Base-by-base conservation (phyloP, 1,284 basidiomycete genomes). In the Hymenochaete sp. region DNA sequence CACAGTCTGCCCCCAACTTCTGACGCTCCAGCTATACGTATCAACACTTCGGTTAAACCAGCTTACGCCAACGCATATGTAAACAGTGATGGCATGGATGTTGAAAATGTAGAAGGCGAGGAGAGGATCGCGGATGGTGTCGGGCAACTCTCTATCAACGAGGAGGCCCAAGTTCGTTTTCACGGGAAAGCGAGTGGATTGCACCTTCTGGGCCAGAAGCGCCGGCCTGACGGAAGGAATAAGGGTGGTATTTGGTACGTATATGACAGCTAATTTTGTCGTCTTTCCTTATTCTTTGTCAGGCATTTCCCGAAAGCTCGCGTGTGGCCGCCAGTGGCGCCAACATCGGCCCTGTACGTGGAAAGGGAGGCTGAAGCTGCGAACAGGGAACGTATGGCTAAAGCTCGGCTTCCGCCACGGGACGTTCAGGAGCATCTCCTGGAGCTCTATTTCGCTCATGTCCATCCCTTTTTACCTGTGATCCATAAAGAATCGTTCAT, bases 111-210 rank as follows among this genome's bases (percentile, higher is more conserved):
- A 9, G 48, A 50, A 18, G 71, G 72, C 28, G 58, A 60, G 44
- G 47, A 48, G 25, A 47, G 50, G 4, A 63, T 91, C 10, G 70
- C 74, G 14, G 75, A 81, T 52, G 85, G 85, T 27, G 71, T 90
- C 4, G 88, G 89, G 3, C 87, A 91, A 61, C 66, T 92, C 49
- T 87, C 82, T 51, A 58, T 92, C 54, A 88, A 91, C 56, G 88
- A 92, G 64, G 82, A 91, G 47, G 72, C 72, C 52, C 79, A 91
- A 59, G 78, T 91, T 13, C 67, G 84, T 21, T 87, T 79, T 59
- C 83, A 88, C 55, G 82, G 83, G 27, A 84, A 86, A 59, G 81
- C 77, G 4, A 87, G 83, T 47, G 89, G 88, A 0, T 61, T 92
- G 50, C 79, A 92, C 60, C 67, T 92, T 44, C 65, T 92, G 41